phyloP scores from a whole-genome alignment of 805 yeast genomes.

The Monosporozyma aerobia region DNA sequence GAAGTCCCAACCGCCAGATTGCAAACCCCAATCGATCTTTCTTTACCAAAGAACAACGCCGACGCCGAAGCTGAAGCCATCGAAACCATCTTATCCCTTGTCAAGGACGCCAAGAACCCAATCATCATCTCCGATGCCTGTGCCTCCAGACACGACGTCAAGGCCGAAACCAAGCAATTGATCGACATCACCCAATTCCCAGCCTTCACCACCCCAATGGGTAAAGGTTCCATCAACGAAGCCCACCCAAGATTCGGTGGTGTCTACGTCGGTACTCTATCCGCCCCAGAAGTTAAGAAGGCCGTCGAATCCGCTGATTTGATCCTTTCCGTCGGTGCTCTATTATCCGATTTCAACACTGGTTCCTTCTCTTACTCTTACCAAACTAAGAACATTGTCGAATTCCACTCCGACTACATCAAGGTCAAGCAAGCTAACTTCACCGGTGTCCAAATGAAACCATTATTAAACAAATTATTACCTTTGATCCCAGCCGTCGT shows the following conservation, averaged over 20 bases:
- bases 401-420: conserved; percentile 5
- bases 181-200: conserved; percentile 5
- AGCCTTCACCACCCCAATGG: conserved; percentile 5
- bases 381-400: conserved; percentile 1
- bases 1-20: neutral
- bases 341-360: conserved; percentile 5
- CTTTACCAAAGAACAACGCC: conserved; percentile 2
- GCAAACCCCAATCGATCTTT: conserved; percentile 2
- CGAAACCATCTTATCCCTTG: neutral
- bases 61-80: conserved; percentile 2
- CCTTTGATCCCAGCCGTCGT: neutral
- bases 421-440: conserved; percentile 2
- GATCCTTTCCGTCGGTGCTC: conserved; percentile 5
- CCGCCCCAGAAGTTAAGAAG: conserved; percentile 3
- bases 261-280: conserved; percentile 5
- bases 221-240: conserved; percentile 5
- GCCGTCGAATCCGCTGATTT: conserved; percentile 5
- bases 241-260: conserved; percentile 5
- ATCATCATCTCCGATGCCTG: conserved; percentile 4
- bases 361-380: conserved; percentile 5
- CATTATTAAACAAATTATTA: conserved; percentile 1
- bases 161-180: conserved; percentile 2
- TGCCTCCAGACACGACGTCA: conserved; percentile 4
- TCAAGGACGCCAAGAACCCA: conserved; percentile 3
- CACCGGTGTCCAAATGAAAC: conserved; percentile 5